Evolutionary conservation across 177 flowering plant species (phyloP), one percentile per base, ranked within the genome.

Genomic region (Tripterygium wilfordii): DNA sequence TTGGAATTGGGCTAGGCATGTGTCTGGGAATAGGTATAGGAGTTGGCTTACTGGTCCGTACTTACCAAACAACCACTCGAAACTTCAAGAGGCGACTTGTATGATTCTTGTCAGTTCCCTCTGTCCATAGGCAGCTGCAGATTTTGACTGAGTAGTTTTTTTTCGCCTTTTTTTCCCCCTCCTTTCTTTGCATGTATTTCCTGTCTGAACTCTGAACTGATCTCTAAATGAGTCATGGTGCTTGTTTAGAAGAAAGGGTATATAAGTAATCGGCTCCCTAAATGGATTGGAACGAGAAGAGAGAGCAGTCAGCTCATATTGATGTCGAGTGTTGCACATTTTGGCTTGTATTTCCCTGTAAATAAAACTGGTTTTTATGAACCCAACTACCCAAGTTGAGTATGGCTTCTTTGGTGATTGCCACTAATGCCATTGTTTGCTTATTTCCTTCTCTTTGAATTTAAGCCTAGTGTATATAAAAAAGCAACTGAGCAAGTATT

Each of bases 1-100:
- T 89, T 12, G 95, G 97, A 14, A 78, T 86, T 28, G 90, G 97
- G 23, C 92, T 89, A 15, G 97, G 97, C 23, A 54, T 85, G 51
- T 85, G 97, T 33, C 49, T 89, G 5, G 92, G 95, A 31, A 21
- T 86, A 4, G 97, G 97, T 8, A 61, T 85, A 20, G 97, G 97
- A 39, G 92, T 83, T 15, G 92, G 95, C 21, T 66, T 89, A 64
- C 54, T 86, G 44, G 86, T 77, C 33, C 88, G 86, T 26, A 73
- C 92, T n/a, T 88, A 85, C 70, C 89, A 76, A 60, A 30, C 83
- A 40, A 77, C 97, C 42, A 74, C 81, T 4, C 32, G 83, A 41
- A 77, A 60, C 57, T 82, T 89, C 65, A 83, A 59, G 59, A 74
- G 88, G 45, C 67, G 88, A 47, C 73, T 81, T 2, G 0, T 62